A percentile compares a stretch with the other conserved stretches of the same genome.
Evolutionary conservation across 2,329 filamentous ascomycete species (phyloP).

Genomic region (Hypoxylon sp.): DNA sequence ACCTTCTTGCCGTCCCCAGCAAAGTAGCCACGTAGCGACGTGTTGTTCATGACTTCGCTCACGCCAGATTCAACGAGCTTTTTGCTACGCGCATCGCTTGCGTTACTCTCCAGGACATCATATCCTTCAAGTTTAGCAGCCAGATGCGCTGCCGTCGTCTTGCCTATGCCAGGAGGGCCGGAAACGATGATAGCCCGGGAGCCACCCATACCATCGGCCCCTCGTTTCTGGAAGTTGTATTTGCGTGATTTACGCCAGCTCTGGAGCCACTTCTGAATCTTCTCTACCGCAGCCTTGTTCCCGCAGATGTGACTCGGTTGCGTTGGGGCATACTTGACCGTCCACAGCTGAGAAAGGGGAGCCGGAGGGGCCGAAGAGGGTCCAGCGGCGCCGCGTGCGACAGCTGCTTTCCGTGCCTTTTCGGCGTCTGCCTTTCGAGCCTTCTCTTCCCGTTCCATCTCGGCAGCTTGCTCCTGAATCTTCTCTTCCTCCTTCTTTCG

Average conservation of each 20-base stretch:
- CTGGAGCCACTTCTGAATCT: slow-evolving; percentile 85
- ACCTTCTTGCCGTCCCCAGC: slow-evolving; percentile 82
- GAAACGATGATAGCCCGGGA: slow-evolving; percentile 94
- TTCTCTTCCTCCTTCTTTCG: slow-evolving; percentile 85
- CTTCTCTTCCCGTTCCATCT: slow-evolving; percentile 86
- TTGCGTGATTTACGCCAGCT: slow-evolving; percentile 82
- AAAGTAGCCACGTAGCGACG: slow-evolving; percentile 90
- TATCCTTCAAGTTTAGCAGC: slow-evolving; percentile 93
- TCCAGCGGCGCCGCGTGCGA: slow-evolving; percentile 51
- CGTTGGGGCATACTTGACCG: slow-evolving; percentile 91
- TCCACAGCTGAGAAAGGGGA: slow-evolving; percentile 78
- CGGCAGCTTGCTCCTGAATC: slow-evolving; percentile 78
- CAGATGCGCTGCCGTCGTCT: slow-evolving; percentile 95
- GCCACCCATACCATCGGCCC: slow-evolving; percentile 82
- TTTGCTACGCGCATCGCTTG: slow-evolving; percentile 95
- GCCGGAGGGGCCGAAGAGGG: slow-evolving; percentile 50
- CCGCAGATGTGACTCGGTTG: slow-evolving; percentile 89
- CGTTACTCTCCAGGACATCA: slow-evolving; percentile 93
- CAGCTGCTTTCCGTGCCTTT: slow-evolving; percentile 61
- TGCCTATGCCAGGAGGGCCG: slow-evolving; percentile 94
- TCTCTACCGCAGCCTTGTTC: slow-evolving; percentile 90
- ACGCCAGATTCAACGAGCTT: slow-evolving; percentile 89
- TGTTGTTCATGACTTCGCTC: slow-evolving; percentile 92
- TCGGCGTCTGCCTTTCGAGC: slow-evolving; percentile 59
- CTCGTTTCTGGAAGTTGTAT: slow-evolving; percentile 81